Conservation (phyloP, 805 yeast species). For the Barnettozyma sp. region DNA sequence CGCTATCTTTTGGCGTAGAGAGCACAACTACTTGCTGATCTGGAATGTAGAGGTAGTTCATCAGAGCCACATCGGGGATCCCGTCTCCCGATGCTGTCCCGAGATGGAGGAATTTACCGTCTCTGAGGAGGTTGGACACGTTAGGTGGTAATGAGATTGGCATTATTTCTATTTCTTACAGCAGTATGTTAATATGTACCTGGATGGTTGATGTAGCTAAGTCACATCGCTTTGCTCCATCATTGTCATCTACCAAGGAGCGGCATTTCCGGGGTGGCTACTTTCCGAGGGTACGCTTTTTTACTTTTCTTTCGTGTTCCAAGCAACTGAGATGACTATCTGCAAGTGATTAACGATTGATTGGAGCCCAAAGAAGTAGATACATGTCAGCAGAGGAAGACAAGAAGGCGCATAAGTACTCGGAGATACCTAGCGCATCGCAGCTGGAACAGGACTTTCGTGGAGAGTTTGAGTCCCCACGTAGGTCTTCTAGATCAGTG, state of each 20-base stretch:
- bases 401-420: too few relatives aligned
- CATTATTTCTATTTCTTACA: not conserved
- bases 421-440: not conserved
- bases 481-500: not conserved
- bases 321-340: too few relatives aligned
- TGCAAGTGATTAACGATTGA: too few relatives aligned
- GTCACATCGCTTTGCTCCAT: too few relatives aligned
- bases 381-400: too few relatives aligned
- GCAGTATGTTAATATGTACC: not conserved
- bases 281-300: not conserved
- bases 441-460: conserved; percentile 1
- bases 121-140: conserved; percentile 41
- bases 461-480: conserved; percentile 2
- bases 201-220: too few relatives aligned
- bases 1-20: conserved; percentile 65
- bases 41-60: conserved; percentile 76
- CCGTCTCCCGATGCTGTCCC: conserved; percentile 62
- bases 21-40: conserved; percentile 47
- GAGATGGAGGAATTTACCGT: conserved; percentile 69
- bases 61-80: conserved; percentile 80
- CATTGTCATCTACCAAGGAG: too few relatives aligned
- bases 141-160: conserved; percentile 27
- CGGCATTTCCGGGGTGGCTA: too few relatives aligned
- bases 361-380: too few relatives aligned
- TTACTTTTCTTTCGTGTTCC: not conserved